Evolutionary conservation across 129 eudicot genomes (phyloP).

Genomic region (Flaveria trinervia): DNA sequence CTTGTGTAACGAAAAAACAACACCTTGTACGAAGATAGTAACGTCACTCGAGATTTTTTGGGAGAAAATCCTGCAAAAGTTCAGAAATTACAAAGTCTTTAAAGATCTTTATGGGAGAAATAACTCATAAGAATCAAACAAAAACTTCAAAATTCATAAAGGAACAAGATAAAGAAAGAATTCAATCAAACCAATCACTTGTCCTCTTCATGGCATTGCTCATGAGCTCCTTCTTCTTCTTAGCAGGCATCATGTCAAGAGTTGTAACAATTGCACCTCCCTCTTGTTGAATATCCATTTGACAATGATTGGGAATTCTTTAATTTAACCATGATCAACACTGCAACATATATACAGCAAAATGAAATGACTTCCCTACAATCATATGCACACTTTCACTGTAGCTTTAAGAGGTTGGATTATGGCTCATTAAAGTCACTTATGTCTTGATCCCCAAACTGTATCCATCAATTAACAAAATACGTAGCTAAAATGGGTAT

Average conservation of each 20-base stretch:
- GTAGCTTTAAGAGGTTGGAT: slow-evolving; percentile 9
- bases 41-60: slow-evolving; percentile 84
- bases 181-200: slow-evolving; percentile 66
- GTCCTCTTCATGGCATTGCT: slow-evolving; percentile 88
- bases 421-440: slow-evolving; percentile 18
- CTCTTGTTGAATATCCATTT: slow-evolving; percentile 50
- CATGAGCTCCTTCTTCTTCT: slow-evolving; percentile 68
- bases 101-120: slow-evolving; percentile 4
- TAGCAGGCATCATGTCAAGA: slow-evolving; percentile 43
- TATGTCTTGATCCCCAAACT: slow-evolving; percentile 18
- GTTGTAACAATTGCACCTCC: slow-evolving; percentile 32
- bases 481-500: slow-evolving; percentile 11
- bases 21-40: slow-evolving; percentile 55
- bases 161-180: neutral
- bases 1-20: slow-evolving; percentile 88
- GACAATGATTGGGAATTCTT: slow-evolving; percentile 38
- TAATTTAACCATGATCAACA: slow-evolving; percentile 25
- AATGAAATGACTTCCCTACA: neutral
- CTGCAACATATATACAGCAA: slow-evolving; percentile 21
- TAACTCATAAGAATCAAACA: neutral
- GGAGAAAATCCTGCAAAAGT: slow-evolving; percentile 69
- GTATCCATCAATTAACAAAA: slow-evolving; percentile 18
- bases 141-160: neutral
- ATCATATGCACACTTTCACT: slow-evolving; percentile 15
- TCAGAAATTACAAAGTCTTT: neutral